Evolutionary conservation across 805 yeast genomes (phyloP), one percentile per base, ranked within the genome.

Genomic region (Saccharomycopsis microspora): DNA sequence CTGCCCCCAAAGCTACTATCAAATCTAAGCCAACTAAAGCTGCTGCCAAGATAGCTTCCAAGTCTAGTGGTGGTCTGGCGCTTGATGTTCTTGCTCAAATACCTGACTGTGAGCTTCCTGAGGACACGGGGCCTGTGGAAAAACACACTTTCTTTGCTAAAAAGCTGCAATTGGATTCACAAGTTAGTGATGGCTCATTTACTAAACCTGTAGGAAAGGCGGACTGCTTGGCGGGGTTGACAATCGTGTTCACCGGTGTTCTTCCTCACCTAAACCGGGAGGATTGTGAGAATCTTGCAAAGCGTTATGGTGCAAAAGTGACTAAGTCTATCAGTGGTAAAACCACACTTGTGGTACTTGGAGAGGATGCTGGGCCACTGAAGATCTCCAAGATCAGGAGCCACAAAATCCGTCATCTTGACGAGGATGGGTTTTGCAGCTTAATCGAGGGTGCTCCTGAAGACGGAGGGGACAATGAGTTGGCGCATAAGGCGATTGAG

Each of bases 321-420:
- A 85, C 94, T 4, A 79, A 85, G 56, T 76, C 95, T 0, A 82
- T 90, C 30, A 84, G 93, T 48, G 78, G 86, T 7, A 85, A 82
- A 58, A 93, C 98, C 0, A 76, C 87, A 29, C 70, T 88, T 42
- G 95, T 90, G 2, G 97, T 93, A 1, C 70, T 93, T 32, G 98
- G 98, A 5, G 87, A 75, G 45, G 97, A 93, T 55, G 97, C 98
- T 2, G 98, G 98, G 0, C 97, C 97, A 2, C 79, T 87, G n/a
- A 93, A 93, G 63, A 78, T 93, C 40, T 76, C 77, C 57, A 85
- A 81, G 58, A 90, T 94, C 55, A 81, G 77, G 57, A 75, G 78
- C 45, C 68, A 80, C 54, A 73, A 76, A 5, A 77, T 86, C 47
- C 89, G 89, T 63, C 87, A 94, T 39, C 82, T 90, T 51, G 80